Conservation (phyloP, 192 early-diverging fungal genomes). For the Entomortierella beljakovae region DNA sequence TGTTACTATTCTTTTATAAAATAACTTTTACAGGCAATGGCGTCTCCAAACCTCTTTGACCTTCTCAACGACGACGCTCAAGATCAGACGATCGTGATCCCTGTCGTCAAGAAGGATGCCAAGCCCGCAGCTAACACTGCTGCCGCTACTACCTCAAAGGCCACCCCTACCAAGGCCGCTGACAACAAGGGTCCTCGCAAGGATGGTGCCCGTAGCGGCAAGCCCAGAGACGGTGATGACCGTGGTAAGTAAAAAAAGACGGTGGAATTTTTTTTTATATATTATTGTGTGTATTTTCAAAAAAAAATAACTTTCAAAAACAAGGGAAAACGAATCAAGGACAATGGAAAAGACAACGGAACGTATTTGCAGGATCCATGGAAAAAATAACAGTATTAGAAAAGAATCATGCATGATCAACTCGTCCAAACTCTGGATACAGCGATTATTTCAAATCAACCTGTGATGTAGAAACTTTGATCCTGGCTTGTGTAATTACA, state of each 20-base stretch:
- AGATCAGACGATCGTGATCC: conserved; percentile 55
- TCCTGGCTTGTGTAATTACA: too few relatives aligned
- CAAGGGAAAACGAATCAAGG: too few relatives aligned
- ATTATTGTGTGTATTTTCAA: too few relatives aligned
- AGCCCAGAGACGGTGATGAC: conserved; percentile 54
- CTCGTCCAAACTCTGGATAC: too few relatives aligned
- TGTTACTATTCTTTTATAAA: not conserved
- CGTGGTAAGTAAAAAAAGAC: conserved; percentile 37
- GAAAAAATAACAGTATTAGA: too few relatives aligned
- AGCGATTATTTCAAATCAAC: too few relatives aligned
- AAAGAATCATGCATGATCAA: too few relatives aligned
- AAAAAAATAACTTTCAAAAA: too few relatives aligned
- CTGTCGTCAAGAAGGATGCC: conserved; percentile 54
- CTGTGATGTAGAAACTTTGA: too few relatives aligned
- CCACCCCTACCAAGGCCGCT: conserved; percentile 35
- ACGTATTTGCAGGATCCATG: too few relatives aligned
- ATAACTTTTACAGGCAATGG: conserved; percentile 45
- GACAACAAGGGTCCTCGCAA: conserved; percentile 54
- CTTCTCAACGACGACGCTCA: conserved; percentile 59
- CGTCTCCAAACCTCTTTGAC: conserved; percentile 59
- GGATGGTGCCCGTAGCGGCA: conserved; percentile 50
- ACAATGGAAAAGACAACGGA: too few relatives aligned
- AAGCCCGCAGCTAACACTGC: conserved; percentile 40
- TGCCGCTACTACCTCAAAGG: conserved; percentile 33
- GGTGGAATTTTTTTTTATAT: not conserved